Evolutionary conservation across 257 asterid species (phyloP), one percentile per base, ranked within the genome.

Genomic region (Capsicum chinense): DNA sequence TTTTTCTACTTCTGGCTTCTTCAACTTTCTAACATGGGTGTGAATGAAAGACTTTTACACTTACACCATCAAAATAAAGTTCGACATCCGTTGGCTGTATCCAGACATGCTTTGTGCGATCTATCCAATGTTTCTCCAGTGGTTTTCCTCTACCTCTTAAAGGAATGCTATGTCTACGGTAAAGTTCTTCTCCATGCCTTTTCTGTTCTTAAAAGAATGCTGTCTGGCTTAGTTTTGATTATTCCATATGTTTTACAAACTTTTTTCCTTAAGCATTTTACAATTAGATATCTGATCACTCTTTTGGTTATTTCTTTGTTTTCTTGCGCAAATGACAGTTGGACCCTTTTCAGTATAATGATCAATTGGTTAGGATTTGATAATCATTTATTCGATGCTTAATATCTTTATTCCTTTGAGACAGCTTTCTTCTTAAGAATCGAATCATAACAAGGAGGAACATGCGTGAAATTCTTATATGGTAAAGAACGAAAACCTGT

Each of bases 61-160:
- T 73, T 19, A 80, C 87, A 82, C 60, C 87, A 88, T 59, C 70
- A 47, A 39, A 60, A 76, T 67, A 86, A 57, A 86, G 78, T 39
- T 80, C 76, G 71, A 50, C 83, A 85, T 70, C 83, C 86, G 9
- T 82, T 81, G 88, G 63, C 91, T 26, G 66, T 97, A 62, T 88
- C 93, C 48, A 87, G 85, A 89, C 98, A 95, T 86, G 92, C 95
- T 47, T 92, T 90, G 87, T 90, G 86, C 83, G 93, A 97, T 92
- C 94, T 93, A 86, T 90, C 97, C 58, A 93, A 88, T 89, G 95
- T 93, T 88, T 88, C 97, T 60, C 98, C 99, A 9, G 57, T 93
- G 89, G 95, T 95, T 83, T 97, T 95, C 88, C 81, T 95, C 87
- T 90, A 90, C 89, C 97, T 97, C 82, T 90, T 97, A 54, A 93